Evolutionary conservation across 2,329 filamentous ascomycete genomes (phyloP).

Genomic region (Aspergillus fijiensis): DNA sequence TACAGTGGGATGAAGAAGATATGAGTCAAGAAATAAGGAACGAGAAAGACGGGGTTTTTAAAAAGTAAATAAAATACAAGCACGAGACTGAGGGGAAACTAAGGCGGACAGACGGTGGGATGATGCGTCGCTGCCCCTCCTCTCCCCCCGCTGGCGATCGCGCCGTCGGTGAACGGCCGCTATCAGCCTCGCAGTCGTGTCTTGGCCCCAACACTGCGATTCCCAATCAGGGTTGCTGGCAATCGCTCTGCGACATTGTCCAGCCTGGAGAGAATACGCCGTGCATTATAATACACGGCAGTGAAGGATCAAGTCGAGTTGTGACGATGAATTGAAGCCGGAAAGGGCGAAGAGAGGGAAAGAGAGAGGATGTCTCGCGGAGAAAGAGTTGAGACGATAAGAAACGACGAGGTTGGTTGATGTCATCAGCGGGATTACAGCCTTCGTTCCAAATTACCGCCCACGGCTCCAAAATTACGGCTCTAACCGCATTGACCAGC

Average conservation of each 20-base stretch:
- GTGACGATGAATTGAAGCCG: background rate
- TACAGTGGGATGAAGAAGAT: background rate
- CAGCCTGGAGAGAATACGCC: background rate
- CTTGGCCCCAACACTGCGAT: background rate
- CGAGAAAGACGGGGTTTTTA: background rate
- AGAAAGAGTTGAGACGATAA: background rate
- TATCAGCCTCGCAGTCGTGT: background rate
- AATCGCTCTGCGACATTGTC: background rate
- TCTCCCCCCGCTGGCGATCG: background rate
- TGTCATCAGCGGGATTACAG: background rate
- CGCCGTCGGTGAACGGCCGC: background rate
- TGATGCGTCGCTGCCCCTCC: background rate
- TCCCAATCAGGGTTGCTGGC: background rate
- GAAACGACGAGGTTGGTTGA: background rate
- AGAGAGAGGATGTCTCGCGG: background rate
- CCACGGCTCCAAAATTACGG: background rate
- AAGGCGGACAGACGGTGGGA: background rate
- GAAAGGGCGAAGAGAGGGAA: background rate
- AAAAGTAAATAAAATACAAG: background rate
- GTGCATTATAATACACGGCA: background rate
- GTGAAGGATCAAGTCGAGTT: background rate
- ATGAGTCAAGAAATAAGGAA: background rate
- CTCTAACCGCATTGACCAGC: background rate
- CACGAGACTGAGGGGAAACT: background rate
- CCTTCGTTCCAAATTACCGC: no score